These are phyloP conservation scores for Verticillium klebahnii DNA, from an alignment of 2,329 filamentous ascomycete genomes.

Conservation along the genomic window DNA sequence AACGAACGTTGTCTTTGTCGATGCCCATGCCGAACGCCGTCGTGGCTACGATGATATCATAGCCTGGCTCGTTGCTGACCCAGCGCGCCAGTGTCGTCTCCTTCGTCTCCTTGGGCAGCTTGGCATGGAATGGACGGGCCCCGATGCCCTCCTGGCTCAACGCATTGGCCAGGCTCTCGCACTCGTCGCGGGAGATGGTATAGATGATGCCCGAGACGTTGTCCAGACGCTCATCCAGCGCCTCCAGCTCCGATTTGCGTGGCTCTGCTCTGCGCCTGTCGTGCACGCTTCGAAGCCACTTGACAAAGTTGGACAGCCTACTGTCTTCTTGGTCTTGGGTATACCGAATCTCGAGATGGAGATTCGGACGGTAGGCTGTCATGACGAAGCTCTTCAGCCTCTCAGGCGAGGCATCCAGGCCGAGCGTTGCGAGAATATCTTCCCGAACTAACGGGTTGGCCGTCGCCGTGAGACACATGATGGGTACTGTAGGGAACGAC, in stretches of 20 bases:
- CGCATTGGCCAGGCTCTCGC: constrained; percentile 63
- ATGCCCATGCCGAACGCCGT: constrained; percentile 98
- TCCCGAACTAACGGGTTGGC: constrained; percentile 74
- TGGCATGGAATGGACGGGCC: constrained; percentile 68
- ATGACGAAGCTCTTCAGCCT: constrained; percentile 73
- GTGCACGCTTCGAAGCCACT: constrained; percentile 73
- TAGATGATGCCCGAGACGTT: constrained; percentile 77
- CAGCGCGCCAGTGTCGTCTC: constrained; percentile 67
- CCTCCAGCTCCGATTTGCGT: constrained; percentile 54
- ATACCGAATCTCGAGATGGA: constrained; percentile 88
- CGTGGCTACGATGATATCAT: constrained; percentile 90
- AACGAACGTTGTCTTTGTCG: constrained; percentile 90
- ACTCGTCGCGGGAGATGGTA: constrained; percentile 69
- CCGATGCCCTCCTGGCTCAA: constrained; percentile 66
- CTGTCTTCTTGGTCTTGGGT: constrained; percentile 70
- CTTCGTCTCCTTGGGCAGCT: constrained; percentile 63
- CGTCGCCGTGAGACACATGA: constrained; percentile 90
- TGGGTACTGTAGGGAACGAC: constrained; percentile 77
- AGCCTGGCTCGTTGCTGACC: constrained; percentile 69
- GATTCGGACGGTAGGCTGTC: constrained; percentile 76
- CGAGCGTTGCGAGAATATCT: constrained; percentile 77
- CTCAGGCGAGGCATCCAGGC: constrained; percentile 54
- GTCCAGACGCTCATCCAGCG: constrained; percentile 49
- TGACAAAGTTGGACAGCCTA: constrained; percentile 67
- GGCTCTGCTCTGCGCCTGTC: constrained; percentile 57